Evolutionary conservation across 257 asterid species (phyloP).

Genomic region (Fraxinus cuspidata): DNA sequence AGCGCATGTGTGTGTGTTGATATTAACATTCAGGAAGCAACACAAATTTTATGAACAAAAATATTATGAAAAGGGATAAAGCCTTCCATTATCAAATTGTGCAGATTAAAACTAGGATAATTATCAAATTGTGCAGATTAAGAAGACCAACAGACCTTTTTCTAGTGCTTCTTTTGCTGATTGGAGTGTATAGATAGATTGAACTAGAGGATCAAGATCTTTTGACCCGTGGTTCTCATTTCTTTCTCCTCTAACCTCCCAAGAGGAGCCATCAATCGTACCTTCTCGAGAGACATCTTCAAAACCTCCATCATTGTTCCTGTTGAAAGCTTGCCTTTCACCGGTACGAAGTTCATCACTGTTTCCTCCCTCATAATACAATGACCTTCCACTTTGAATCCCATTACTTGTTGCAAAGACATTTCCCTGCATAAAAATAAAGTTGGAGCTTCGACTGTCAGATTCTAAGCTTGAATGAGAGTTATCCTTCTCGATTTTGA

Average conservation of each 20-base stretch:
- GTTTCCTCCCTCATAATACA: conserved; percentile 50
- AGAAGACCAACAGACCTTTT: conserved; percentile 48
- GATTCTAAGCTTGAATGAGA: conserved; percentile 94
- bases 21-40: not conserved
- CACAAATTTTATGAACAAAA: not conserved
- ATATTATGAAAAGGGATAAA: not conserved
- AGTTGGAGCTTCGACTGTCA: conserved; percentile 76
- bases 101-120: conserved; percentile 15
- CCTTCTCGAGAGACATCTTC: conserved; percentile 46
- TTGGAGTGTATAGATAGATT: conserved; percentile 52
- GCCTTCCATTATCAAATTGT: not conserved
- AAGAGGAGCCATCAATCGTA: conserved; percentile 53
- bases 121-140: conserved; percentile 15
- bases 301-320: conserved; percentile 31
- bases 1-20: not conserved
- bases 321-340: conserved; percentile 28
- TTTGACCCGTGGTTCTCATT: conserved; percentile 48
- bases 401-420: conserved; percentile 49
- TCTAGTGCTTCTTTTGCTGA: conserved; percentile 62
- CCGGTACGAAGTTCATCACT: conserved; percentile 50
- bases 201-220: conserved; percentile 50
- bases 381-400: conserved; percentile 43
- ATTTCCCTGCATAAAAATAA: conserved; percentile 73
- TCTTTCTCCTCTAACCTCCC: conserved; percentile 49
- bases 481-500: conserved; percentile 87